These are phyloP conservation scores for Urtica urens DNA, from an alignment of 306 rosid species.

Conservation along the genomic window DNA sequence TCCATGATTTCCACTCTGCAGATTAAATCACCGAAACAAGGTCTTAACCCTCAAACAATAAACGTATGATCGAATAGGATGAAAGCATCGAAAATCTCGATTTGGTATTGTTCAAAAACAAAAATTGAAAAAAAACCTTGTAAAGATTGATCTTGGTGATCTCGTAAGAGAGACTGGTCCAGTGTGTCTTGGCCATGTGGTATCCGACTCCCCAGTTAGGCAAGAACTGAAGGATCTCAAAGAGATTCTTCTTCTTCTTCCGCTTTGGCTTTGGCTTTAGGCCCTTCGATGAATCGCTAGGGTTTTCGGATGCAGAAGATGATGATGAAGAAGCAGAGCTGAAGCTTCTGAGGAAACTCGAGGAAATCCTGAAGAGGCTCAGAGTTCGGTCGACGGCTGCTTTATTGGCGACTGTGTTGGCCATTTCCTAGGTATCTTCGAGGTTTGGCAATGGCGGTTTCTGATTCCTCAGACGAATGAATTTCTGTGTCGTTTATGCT, in stretches of 20 bases:
- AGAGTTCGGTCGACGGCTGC: constrained; percentile 23
- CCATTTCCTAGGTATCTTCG: constrained; percentile 25
- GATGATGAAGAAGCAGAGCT: constrained; percentile 19
- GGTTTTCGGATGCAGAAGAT: constrained; percentile 23
- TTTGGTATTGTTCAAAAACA: background rate
- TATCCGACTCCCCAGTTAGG: constrained; percentile 91
- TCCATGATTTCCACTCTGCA: constrained; percentile 83
- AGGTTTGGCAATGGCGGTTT: background rate
- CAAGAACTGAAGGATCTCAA: constrained; percentile 81
- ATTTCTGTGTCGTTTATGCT: no score
- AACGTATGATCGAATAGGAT: no score
- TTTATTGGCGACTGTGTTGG: constrained; percentile 34
- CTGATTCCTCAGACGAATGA: no score
- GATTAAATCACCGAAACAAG: background rate
- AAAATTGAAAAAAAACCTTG: constrained; percentile 29
- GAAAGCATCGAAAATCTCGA: background rate
- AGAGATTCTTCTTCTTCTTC: constrained; percentile 82
- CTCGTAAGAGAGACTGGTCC: constrained; percentile 72
- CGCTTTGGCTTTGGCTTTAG: constrained; percentile 49
- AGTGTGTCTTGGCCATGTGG: constrained; percentile 85
- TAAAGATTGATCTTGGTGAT: constrained; percentile 89
- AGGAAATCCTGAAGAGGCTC: constrained; percentile 29
- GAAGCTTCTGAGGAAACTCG: constrained; percentile 46
- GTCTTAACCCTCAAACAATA: constrained; percentile 15
- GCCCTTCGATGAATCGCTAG: constrained; percentile 16